Conservation (phyloP, 495 filamentous ascomycete genomes). For the Chaetomium tenue region DNA sequence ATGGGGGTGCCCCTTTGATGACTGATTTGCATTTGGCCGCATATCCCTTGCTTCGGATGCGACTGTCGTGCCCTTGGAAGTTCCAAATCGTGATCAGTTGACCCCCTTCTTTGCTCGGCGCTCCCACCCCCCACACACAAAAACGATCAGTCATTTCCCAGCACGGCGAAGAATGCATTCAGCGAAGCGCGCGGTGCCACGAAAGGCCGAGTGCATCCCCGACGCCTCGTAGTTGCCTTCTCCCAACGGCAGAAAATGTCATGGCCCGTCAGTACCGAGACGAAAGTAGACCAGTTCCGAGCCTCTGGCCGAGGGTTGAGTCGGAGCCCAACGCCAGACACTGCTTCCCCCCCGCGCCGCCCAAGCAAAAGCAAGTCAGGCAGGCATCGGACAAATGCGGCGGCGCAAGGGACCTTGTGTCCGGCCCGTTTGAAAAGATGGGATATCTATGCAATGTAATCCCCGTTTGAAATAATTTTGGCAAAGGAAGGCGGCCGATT, state of each 20-base stretch:
- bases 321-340: not conserved
- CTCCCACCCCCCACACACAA: not conserved
- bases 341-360: not conserved
- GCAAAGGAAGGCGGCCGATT: not conserved
- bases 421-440: not conserved
- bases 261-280: not conserved
- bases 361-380: not conserved
- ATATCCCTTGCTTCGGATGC: slow-evolving; percentile 1
- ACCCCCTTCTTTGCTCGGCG: not conserved
- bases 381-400: not conserved
- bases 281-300: not conserved
- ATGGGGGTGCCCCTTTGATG: not conserved
- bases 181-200: not conserved
- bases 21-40: slow-evolving; percentile 1
- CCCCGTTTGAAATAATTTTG: slow-evolving; percentile 11
- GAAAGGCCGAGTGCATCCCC: not conserved
- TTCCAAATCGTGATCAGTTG: not conserved
- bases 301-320: not conserved
- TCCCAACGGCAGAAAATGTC: not conserved
- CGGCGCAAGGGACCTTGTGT: not conserved
- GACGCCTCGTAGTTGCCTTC: not conserved
- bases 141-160: slow-evolving; percentile 2
- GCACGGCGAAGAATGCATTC: not conserved
- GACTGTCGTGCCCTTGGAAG: not conserved
- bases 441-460: not conserved